Percentiles rank a stretch among this genome's conserved stretches.
Conservation (phyloP, 106 monocot species). For the Dendrobium chrysotoxum region DNA sequence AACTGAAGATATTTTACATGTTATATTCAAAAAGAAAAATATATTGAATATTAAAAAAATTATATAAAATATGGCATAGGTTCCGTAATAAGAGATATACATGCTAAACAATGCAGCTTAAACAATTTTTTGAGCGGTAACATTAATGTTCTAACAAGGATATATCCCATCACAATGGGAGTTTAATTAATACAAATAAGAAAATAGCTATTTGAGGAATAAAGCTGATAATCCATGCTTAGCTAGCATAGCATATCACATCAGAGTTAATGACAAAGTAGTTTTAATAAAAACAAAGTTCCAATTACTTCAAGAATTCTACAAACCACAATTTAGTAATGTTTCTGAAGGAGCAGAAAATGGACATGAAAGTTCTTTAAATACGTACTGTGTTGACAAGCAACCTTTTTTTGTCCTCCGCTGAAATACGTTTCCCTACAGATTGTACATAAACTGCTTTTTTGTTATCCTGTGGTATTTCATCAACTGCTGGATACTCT, state of each 20-base stretch:
- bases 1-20: background rate
- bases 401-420: background rate
- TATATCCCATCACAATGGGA: background rate
- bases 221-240: background rate
- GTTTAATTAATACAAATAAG: background rate
- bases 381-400: slow-evolving; percentile 5
- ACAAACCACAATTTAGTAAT: background rate
- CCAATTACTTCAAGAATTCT: background rate
- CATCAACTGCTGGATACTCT: background rate
- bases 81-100: background rate
- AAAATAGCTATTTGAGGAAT: background rate
- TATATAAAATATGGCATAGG: background rate
- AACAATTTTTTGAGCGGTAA: background rate
- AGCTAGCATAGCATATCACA: background rate
- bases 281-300: background rate
- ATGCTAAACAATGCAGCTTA: background rate
- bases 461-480: background rate
- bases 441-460: background rate
- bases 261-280: background rate
- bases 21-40: background rate
- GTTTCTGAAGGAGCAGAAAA: background rate
- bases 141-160: background rate
- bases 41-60: background rate
- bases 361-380: background rate
- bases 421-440: slow-evolving; percentile 4